Evolutionary conservation across 345 rosid genomes (phyloP).

Genomic region (Eucalyptus leucophloia): DNA sequence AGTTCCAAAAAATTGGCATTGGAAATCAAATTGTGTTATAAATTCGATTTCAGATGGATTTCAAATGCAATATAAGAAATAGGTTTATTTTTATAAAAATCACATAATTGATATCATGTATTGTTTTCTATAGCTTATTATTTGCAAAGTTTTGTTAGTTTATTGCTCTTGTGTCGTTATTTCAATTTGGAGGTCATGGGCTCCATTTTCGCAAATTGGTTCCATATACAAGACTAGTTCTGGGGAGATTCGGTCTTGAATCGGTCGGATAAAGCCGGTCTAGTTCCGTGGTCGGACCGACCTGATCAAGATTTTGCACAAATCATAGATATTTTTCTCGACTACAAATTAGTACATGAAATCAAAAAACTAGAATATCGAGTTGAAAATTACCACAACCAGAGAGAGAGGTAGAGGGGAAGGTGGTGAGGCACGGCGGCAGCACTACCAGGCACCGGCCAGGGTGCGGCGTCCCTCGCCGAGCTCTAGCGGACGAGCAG

Average conservation of each 20-base stretch:
- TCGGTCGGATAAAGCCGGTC: neutral
- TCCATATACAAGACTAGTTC: fast-evolving
- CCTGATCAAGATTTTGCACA: neutral
- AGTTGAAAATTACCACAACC: neutral
- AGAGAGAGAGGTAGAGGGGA: neutral
- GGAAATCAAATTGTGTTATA: neutral
- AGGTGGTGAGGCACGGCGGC: neutral
- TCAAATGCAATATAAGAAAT: too few relatives aligned
- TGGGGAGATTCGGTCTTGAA: neutral
- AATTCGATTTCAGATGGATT: fast-evolving
- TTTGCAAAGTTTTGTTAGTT: neutral
- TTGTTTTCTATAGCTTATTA: neutral
- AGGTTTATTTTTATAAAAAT: neutral
- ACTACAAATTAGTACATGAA: neutral
- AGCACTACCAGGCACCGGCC: neutral
- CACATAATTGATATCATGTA: neutral
- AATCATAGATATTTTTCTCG: neutral
- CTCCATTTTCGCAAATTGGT: neutral
- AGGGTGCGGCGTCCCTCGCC: neutral
- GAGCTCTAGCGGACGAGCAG: neutral
- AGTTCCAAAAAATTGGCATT: neutral
- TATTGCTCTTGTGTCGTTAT: neutral
- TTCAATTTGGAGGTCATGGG: neutral
- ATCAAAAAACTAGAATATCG: neutral
- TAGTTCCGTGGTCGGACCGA: neutral